Conservation (phyloP, 768 basidiomycete genomes). For the Agrocybe chaxingu region DNA sequence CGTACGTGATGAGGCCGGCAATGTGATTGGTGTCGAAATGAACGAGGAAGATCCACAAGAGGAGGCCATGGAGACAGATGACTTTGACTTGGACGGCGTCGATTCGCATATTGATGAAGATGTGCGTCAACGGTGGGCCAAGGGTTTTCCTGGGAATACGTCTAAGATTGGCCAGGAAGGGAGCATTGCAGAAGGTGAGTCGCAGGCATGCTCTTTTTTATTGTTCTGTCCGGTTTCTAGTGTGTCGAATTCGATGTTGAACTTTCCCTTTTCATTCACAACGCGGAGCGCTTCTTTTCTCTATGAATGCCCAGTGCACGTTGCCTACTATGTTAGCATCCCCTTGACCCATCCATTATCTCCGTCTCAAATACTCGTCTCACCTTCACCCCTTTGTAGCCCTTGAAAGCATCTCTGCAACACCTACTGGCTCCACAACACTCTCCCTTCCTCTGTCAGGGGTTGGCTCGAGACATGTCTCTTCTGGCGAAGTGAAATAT, state of each 20-base stretch:
- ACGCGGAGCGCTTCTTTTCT: no score
- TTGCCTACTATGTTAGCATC: no score
- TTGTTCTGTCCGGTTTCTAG: neutral
- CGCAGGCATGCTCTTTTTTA: neutral
- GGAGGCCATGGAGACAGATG: constrained; percentile 32
- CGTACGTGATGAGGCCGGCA: constrained; percentile 74
- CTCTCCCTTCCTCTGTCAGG: constrained; percentile 36
- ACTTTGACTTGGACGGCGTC: constrained; percentile 5
- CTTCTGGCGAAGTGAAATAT: constrained; percentile 65
- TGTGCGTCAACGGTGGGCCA: constrained; percentile 36
- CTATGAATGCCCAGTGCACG: no score
- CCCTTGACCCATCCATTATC: no score
- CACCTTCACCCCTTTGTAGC: neutral
- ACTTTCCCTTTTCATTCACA: neutral
- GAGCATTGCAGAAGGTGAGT: constrained; percentile 25
- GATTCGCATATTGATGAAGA: constrained; percentile 16
- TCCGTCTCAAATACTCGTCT: no score
- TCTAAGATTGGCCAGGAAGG: constrained; percentile 11
- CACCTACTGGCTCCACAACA: constrained; percentile 29
- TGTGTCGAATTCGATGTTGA: constrained; percentile 5
- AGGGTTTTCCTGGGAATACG: constrained; percentile 26
- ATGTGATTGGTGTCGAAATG: constrained; percentile 68
- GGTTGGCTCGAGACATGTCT: constrained; percentile 57
- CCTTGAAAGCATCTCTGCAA: constrained; percentile 37
- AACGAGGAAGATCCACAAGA: constrained; percentile 40